Base-by-base conservation (phyloP, 306 rosid genomes). In the Oemleria cerasiformis region DNA sequence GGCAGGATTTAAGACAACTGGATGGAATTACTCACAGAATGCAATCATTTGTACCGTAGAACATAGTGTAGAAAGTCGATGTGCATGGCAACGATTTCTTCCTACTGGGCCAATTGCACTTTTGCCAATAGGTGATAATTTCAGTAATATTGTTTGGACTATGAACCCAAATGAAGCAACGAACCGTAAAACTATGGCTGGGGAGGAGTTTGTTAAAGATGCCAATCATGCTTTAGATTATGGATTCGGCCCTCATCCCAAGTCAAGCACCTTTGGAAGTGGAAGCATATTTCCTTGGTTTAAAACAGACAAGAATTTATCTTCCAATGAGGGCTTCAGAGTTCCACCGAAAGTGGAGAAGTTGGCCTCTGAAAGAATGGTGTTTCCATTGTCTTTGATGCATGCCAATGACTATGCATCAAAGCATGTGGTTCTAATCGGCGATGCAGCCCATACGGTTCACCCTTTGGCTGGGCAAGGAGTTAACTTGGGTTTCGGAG, bases 381-480 rank as follows among this genome's bases (percentile, higher is more conserved):
- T 83, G 63, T 89, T 94, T 80, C 96, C 96, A 0, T 79, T 89
- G 85, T 91, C 97, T 63, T 79, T 91, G 83, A 74, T 80, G 81
- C 98, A 91, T 75, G 96, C 93, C 40, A 88, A 79, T 40, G 43
- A 82, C 81, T 94, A 91, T 74, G 92, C 88, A 15, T 86, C 92
- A 6, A 89, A 83, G 78, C 81, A 82, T 4, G 87, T 91, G 38
- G 92, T 84, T 78, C 84, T 91, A 42, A 80, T 94, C n/a, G 97
- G 97, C 11, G 97, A 94, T 81, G 96, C 97, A 36, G 96, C 97
- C 17, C 98, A 94, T 81, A 91, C 92, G 9, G 89, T 94, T 76
- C 98, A 91, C 75, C 96, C 98, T 62, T 85, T 94, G 82, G 98
- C 96, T 60, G 98, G 97, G 75, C 98, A 89, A 87, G 97, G 97